Base-by-base conservation (phyloP, 2,329 filamentous ascomycete species). In the Ascochyta viciae-villosae region DNA sequence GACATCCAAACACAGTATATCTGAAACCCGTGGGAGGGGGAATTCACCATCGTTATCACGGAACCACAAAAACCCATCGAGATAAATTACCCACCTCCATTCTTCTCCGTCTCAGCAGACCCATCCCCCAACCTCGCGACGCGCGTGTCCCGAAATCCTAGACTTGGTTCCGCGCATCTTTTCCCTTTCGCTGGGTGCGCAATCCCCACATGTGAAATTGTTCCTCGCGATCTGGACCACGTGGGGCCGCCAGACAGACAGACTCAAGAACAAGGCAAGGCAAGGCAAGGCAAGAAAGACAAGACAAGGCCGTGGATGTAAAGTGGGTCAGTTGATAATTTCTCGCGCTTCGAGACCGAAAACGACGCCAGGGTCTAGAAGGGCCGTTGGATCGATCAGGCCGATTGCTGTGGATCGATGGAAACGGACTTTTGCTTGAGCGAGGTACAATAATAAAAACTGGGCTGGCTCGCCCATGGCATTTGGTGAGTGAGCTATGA, bases 301-400 rank as follows among this genome's bases (percentile, higher is more conserved):
- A 19, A 19, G 19, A 19, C 19, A 19, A 19, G 19, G 19, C 19
- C 19, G 19, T 19, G 19, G 3, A 22, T n/a, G 15, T 13, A 40
- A 22, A n/a, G 52, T 50, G 52, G 52, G 38, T 24, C 47, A 4
- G 23, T 15, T 42, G 19, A 33, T 24, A 51, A 56, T 51, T 47
- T 43, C 12, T 50, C 38, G 31, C 47, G 29, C 29, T 10, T 51
- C 53, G 47, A 56, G 53, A 56, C 53, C 41, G 12, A 24, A 38
- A 51, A 46, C 42, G 42, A 46, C 47, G 31, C 16, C 19, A 56
- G 47, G 53, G 53, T 51, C 53, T 56, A 38, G 47, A 56, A 51
- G 38, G 43, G 53, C 47, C 53, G 26, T 16, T 51, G 33, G 15
- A 51, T 51, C 53, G 53, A 56, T 56, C 53, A 43, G 16, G 27